Evolutionary conservation across 2,329 filamentous ascomycete species (phyloP), one percentile per base, ranked within the genome.

Genomic region (Fusarium piperis): DNA sequence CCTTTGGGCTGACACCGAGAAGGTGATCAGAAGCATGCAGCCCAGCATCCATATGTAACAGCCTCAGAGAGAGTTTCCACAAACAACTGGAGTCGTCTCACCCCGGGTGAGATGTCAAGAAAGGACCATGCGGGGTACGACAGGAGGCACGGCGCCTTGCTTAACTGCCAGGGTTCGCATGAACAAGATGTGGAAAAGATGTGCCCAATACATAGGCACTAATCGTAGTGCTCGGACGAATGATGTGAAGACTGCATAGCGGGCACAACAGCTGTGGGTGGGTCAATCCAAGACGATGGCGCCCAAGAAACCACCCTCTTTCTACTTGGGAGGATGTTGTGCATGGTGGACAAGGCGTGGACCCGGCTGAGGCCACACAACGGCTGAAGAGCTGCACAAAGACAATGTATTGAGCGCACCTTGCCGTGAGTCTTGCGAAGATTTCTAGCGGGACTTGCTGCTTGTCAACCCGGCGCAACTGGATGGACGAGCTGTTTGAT

Each of bases 101-200:
- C 71, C 69, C 64, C 67, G 71, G 74, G 64, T 73, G 61, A 65
- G 60, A 74, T 74, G 67, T 72, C 71, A 73, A 68, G 62, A 72
- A 72, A 68, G 59, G 62, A 56, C 64, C 67, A 73, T 74, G 65
- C 69, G 70, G 64, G 69, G 60, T 61, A 65, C 64, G 63, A 67
- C 65, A 65, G 64, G 63, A 73, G 60, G 46, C 67, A 73, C 66
- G 35, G 61, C 51, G 36, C 53, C 68, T 63, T 62, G 64, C 39
- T 48, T 20, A 59, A 32, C 56, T 71, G 65, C 65, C 52, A 71
- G 65, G 63, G 70, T 73, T 76, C 59, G 71, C 74, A 76, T 75
- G 67, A 73, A 65, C 38, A 70, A 64, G 53, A 71, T 65, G 70
- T 55, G 62, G 63, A 66, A 64, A 62, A 60, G 57, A 58, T 52